These are phyloP conservation scores for Moesziomyces globuligerus DNA, from an alignment of 1,284 basidiomycete species.

Conservation along the genomic window DNA sequence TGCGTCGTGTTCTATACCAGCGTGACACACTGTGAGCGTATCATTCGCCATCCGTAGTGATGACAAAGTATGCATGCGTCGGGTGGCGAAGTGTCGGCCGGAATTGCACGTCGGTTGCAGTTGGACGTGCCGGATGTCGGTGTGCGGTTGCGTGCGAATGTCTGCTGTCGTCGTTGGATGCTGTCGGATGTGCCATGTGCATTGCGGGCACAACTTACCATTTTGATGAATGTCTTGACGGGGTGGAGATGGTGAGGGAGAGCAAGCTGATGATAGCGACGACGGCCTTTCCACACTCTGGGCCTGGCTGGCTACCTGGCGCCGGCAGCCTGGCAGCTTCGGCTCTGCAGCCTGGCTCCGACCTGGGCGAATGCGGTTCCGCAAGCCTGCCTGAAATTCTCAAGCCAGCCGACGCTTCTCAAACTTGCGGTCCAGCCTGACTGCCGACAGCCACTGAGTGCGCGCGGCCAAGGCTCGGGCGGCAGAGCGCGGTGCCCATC, in stretches of 20 bases:
- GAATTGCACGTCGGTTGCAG: too few species aligned
- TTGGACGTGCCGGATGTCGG: background rate
- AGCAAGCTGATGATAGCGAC: slow-evolving; percentile 38
- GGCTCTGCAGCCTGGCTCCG: too few species aligned
- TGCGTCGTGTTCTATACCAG: too few species aligned
- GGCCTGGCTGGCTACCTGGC: background rate
- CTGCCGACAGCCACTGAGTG: too few species aligned
- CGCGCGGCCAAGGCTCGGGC: too few species aligned
- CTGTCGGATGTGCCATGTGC: slow-evolving; percentile 7
- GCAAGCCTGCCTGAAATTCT: background rate
- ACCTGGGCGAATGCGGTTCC: background rate
- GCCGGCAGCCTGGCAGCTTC: background rate
- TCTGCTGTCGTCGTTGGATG: slow-evolving; percentile 15
- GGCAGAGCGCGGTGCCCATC: too few species aligned
- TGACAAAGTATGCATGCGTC: too few species aligned
- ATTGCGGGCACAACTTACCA: slow-evolving; percentile 42
- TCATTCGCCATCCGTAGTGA: too few species aligned
- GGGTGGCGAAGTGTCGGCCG: too few species aligned
- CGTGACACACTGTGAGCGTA: too few species aligned
- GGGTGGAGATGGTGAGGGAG: slow-evolving; percentile 43
- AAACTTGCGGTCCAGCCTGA: too few species aligned
- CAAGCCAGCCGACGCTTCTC: too few species aligned
- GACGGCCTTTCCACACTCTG: slow-evolving; percentile 14
- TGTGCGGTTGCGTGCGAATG: background rate
- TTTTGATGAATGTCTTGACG: slow-evolving; percentile 52